These are phyloP conservation scores for Colletotrichum somersetense DNA, from an alignment of 2,329 filamentous ascomycete species.

Conservation along the genomic window DNA sequence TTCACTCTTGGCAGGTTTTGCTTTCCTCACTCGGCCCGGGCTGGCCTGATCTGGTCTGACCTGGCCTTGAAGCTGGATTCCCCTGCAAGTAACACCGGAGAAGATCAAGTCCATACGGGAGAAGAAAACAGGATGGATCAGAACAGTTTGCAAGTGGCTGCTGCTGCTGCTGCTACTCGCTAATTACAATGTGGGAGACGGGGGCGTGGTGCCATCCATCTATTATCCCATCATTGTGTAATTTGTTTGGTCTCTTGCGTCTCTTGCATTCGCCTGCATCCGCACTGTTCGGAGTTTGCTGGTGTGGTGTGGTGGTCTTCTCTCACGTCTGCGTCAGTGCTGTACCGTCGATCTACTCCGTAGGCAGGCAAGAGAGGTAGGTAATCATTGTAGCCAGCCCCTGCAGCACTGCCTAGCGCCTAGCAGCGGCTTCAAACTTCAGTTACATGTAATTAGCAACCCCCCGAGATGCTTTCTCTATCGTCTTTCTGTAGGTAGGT, in stretches of 20 bases:
- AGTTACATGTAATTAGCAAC: background rate
- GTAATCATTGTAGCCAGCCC: background rate
- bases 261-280: background rate
- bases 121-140: background rate
- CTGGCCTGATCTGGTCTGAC: too few species aligned
- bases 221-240: background rate
- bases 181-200: background rate
- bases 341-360: background rate
- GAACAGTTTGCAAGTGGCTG: background rate
- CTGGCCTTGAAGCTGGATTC: background rate
- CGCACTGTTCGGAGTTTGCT: background rate
- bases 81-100: background rate
- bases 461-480: conserved; percentile 3
- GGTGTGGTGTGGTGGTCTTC: background rate
- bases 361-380: background rate
- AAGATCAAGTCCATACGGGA: background rate
- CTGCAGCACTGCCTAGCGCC: background rate
- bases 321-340: conserved; percentile 1
- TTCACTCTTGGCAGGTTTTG: background rate
- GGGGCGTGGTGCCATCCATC: background rate
- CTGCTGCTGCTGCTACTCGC: too few species aligned
- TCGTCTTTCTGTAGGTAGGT: too few species aligned
- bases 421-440: background rate
- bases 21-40: background rate
- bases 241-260: background rate